These are phyloP conservation scores for Trametes punicea DNA, from an alignment of 768 basidiomycete genomes.

Conservation along the genomic window DNA sequence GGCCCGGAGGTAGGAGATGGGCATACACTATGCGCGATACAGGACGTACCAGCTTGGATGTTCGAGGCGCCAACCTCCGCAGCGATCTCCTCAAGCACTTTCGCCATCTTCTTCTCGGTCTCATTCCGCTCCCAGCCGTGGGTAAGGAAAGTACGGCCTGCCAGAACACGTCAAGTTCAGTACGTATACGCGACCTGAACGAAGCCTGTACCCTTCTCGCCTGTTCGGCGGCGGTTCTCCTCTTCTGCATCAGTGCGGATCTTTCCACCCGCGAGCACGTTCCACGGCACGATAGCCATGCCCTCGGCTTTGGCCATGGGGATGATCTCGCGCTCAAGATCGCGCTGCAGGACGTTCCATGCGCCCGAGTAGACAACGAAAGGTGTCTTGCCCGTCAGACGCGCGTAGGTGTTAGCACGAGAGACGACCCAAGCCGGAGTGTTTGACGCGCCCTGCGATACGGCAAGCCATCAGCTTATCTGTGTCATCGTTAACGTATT, in stretches of 20 bases:
- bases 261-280: slow-evolving; percentile 38
- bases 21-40: not conserved
- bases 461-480: not conserved
- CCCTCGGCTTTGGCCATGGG: slow-evolving; percentile 27
- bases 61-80: slow-evolving; percentile 38
- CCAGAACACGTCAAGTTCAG: slow-evolving; percentile 41
- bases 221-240: slow-evolving; percentile 22
- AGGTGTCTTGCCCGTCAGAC: slow-evolving; percentile 35
- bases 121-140: slow-evolving; percentile 43
- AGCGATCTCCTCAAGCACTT: slow-evolving; percentile 48
- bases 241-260: slow-evolving; percentile 38
- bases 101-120: slow-evolving; percentile 37
- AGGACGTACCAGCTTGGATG: slow-evolving; percentile 16
- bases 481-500: not conserved
- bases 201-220: slow-evolving; percentile 37
- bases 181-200: slow-evolving; percentile 35
- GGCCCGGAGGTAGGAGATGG: not conserved
- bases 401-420: slow-evolving; percentile 36
- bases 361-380: slow-evolving; percentile 40
- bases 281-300: slow-evolving; percentile 40
- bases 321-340: slow-evolving; percentile 42
- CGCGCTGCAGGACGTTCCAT: slow-evolving; percentile 30
- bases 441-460: slow-evolving; percentile 24
- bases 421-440: slow-evolving; percentile 35
- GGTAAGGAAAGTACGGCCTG: slow-evolving; percentile 32